Base-by-base conservation (phyloP, 306 rosid species). In the Mucuna pruriens region DNA sequence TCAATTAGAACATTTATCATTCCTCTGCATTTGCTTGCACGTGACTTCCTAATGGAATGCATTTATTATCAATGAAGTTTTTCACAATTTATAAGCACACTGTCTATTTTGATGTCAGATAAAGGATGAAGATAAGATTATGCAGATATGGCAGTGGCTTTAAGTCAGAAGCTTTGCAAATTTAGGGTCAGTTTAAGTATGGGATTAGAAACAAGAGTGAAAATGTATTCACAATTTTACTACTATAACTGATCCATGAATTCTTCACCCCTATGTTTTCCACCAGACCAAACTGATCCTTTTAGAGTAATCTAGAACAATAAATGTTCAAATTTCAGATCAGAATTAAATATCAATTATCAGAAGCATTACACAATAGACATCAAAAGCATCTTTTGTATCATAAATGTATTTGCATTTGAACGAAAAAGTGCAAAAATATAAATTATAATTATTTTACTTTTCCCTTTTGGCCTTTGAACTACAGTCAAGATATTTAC, bases 1-100 rank as follows among this genome's bases (percentile, higher is more conserved):
- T 48, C 69, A 42, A 77, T 81, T 72, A 73, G 57, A 73, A 62
- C 60, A 65, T 44, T 73, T 63, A 71, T 8, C 17, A 70, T 54
- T 49, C 74, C 22, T 48, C 61, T 49, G 51, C 79, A 60, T 52
- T 73, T 48, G 38, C 49, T 71, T 67, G 65, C 25, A 54, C 33
- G 42, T 2, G 46, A 80, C 38, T 49, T 79, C 75, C 66, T 29
- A 75, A 5, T n/a, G 49, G 72, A 71, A 25, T 63, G 61, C 73
- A 36, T 74, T 63, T 71, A 71, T 22, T 31, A 67, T 13, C 29
- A 36, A 80, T 75, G 9, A 60, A 60, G 15, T 25, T 51, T 20
- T 69, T 71, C 60, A 66, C 8, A 62, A 85, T 57, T 55, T 29
- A 61, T 25, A 33, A 48, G 42, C 19, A 16, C 36, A 69, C 61